These are phyloP conservation scores for Striga hermonthica DNA, from an alignment of 305 asterid genomes.

Conservation along the genomic window DNA sequence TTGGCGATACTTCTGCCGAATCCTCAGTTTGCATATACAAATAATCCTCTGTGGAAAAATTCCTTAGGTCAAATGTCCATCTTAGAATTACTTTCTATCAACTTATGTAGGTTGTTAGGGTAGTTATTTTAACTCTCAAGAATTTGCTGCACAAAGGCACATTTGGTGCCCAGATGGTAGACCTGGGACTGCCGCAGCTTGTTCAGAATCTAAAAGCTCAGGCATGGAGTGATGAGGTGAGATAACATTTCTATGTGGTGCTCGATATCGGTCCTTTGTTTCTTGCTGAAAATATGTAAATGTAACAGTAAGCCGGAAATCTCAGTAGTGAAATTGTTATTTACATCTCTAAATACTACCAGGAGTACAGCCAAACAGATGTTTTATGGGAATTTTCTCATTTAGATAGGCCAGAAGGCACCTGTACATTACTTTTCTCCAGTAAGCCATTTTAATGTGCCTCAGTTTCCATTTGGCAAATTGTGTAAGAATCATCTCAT, in stretches of 20 bases:
- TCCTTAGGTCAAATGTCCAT: constrained; percentile 4
- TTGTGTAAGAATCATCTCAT: constrained; percentile 16
- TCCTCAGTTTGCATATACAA: constrained; percentile 25
- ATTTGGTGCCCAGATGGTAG: constrained; percentile 83
- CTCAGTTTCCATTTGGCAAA: background rate
- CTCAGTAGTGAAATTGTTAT: background rate
- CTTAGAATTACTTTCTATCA: constrained; percentile 29
- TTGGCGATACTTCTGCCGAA: constrained; percentile 17
- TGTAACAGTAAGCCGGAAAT: constrained; percentile 5
- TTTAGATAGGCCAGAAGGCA: constrained; percentile 16
- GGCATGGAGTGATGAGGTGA: constrained; percentile 97
- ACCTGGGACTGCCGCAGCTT: constrained; percentile 71
- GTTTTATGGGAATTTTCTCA: background rate
- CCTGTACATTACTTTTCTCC: constrained; percentile 4
- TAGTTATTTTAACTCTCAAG: constrained; percentile 72
- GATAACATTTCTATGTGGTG: constrained; percentile 23
- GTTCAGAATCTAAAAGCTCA: constrained; percentile 87
- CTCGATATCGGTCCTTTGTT: constrained; percentile 14
- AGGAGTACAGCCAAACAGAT: background rate
- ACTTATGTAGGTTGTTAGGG: constrained; percentile 75
- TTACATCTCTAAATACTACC: constrained; percentile 9
- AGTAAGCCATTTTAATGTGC: background rate
- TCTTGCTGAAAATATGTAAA: constrained; percentile 17
- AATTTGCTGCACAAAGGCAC: constrained; percentile 78
- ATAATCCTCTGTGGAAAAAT: constrained; percentile 5